Base-by-base conservation (phyloP, 2,329 filamentous ascomycete genomes). In the Penicillium vulpinum region DNA sequence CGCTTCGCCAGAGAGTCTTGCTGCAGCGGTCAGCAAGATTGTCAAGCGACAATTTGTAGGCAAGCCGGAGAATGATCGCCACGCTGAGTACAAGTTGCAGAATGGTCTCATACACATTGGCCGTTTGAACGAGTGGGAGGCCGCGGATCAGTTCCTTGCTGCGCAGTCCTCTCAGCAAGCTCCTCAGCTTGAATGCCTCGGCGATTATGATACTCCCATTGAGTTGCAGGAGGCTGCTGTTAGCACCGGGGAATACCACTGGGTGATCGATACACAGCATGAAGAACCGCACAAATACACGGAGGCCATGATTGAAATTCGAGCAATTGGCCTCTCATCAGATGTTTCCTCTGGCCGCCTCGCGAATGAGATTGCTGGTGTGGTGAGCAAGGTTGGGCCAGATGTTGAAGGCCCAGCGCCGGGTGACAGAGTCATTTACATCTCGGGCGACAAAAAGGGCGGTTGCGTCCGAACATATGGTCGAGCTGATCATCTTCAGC, bases 21-120 rank as follows among this genome's bases (percentile, higher is more conserved):
- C 51, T 5, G n/a, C 10, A 8, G 35, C 35, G 8, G 40, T 60
- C 4, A 22, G 36, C 29, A 53, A 39, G 3, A 59, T 66, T 18
- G 11, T 57, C n/a, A 44, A 54, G 6, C 50, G 53, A 13, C 63
- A 66, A 54, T 66, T 66, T 7, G 24, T 51, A 26, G 40, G 39
- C 6, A 26, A 47, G 1, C 31, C 43, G 2, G 15, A 26, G 5
- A 24, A 31, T 13, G 62, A 65, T 39, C 50, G 61, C 3, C 59
- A 66, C 43, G 61, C 58, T 1, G 63, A 66, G 31, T 66, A 66
- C 33, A 46, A 56, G 13, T 22, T 66, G 36, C 54, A 41, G 6
- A 33, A 62, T 18, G 40, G 49, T 7, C 35, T 56, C 1, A 50
- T 63, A 5, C 49, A 65, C 26, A 52, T 65, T 29, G 62, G 59